These are phyloP conservation scores for Lathyrus aphaca DNA, from an alignment of 306 rosid species.

Conservation along the genomic window DNA sequence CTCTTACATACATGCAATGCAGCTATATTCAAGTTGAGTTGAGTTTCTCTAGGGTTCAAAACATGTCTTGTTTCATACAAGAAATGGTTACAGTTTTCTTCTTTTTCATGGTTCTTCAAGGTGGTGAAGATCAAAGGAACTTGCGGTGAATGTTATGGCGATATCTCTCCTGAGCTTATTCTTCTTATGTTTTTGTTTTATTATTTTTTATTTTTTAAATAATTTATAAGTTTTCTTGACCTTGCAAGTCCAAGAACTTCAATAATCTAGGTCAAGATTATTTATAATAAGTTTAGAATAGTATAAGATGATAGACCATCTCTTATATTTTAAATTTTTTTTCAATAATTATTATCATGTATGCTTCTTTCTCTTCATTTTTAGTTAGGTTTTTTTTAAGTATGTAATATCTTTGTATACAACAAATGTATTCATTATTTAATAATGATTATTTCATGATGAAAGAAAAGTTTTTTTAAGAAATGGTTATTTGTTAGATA, in stretches of 20 bases:
- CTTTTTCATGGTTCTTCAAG: conserved; percentile 28
- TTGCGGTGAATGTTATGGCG: conserved; percentile 51
- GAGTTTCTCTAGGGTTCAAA: too few species aligned
- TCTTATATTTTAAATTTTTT: neutral
- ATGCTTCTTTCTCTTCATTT: conserved; percentile 39
- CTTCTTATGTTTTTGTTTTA: conserved; percentile 21
- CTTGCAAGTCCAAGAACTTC: conserved; percentile 80
- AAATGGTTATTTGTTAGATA: neutral
- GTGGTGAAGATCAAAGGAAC: conserved; percentile 6
- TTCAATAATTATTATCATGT: neutral
- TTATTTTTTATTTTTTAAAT: conserved; percentile 31
- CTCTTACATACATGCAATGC: conserved; percentile 33
- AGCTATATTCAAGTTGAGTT: conserved; percentile 28
- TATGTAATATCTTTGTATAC: neutral
- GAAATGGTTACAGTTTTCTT: neutral
- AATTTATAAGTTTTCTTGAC: conserved; percentile 89
- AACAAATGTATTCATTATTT: conserved; percentile 11
- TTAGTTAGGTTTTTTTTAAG: neutral
- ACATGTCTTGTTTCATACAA: neutral
- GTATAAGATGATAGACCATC: neutral
- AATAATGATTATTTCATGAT: neutral
- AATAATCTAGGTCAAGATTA: conserved; percentile 10
- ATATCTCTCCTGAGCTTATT: conserved; percentile 97
- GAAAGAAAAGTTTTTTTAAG: neutral
- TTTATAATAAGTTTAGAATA: neutral